Conservation (phyloP, 1,139 yeast species). For the Suhomyces terraborum region DNA sequence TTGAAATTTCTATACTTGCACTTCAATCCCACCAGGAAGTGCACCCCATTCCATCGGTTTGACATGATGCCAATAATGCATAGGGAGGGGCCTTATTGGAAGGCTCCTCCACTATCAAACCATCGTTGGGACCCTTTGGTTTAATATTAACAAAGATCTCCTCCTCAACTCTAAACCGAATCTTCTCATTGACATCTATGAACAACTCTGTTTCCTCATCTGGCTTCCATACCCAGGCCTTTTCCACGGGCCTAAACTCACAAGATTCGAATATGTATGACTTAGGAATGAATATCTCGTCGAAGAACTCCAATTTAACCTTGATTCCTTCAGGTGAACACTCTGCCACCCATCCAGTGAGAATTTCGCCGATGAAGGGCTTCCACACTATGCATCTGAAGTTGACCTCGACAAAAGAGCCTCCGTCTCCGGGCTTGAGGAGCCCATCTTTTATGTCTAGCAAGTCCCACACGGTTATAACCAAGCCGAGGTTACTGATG, state of each 20-base stretch:
- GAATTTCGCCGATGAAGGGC: slow-evolving; percentile 92
- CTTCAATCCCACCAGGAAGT: slow-evolving; percentile 79
- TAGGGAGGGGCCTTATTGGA: slow-evolving; percentile 64
- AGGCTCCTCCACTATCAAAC: slow-evolving; percentile 28
- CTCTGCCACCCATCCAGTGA: slow-evolving; percentile 90
- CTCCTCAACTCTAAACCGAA: slow-evolving; percentile 87
- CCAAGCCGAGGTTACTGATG: slow-evolving; percentile 80
- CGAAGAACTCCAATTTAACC: slow-evolving; percentile 82
- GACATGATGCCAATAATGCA: slow-evolving; percentile 87
- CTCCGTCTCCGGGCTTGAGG: slow-evolving; percentile 95
- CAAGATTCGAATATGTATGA: slow-evolving; percentile 79
- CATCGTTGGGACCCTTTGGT: slow-evolving; percentile 67
- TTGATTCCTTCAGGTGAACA: slow-evolving; percentile 86
- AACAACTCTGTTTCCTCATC: slow-evolving; percentile 74
- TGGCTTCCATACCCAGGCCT: slow-evolving; percentile 93
- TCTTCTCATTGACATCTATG: slow-evolving; percentile 86
- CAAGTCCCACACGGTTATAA: slow-evolving; percentile 82
- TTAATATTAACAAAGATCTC: slow-evolving; percentile 81
- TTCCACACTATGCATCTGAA: slow-evolving; percentile 83
- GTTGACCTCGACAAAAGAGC: slow-evolving; percentile 72
- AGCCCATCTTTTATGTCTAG: slow-evolving; percentile 81
- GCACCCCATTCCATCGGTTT: slow-evolving; percentile 94
- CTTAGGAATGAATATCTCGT: slow-evolving; percentile 87
- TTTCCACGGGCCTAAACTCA: slow-evolving; percentile 68
- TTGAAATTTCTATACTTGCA: no score